Evolutionary conservation across 1,139 yeast species (phyloP).

Genomic region (Suhomyces kunorum): DNA sequence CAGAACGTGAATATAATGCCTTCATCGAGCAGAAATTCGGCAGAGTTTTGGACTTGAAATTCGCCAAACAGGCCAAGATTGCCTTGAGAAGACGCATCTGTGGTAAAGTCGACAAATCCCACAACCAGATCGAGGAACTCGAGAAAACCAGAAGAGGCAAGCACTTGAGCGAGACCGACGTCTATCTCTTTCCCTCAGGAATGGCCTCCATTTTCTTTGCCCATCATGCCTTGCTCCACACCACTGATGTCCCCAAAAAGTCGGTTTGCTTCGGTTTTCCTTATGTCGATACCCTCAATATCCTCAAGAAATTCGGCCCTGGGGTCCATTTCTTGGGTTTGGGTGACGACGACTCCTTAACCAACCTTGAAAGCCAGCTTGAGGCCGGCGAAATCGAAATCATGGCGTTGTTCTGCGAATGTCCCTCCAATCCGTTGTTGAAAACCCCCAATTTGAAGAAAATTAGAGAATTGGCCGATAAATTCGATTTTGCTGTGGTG

Average conservation of each 20-base stretch:
- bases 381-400: constrained; percentile 64
- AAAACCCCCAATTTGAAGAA: constrained; percentile 75
- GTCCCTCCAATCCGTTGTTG: constrained; percentile 89
- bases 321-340: constrained; percentile 80
- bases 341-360: constrained; percentile 76
- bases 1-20: constrained; percentile 57
- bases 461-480: constrained; percentile 64
- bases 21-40: constrained; percentile 91
- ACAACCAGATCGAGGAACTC: constrained; percentile 34
- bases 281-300: constrained; percentile 86
- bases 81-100: constrained; percentile 78
- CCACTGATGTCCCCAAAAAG: constrained; percentile 44
- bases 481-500: constrained; percentile 72
- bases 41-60: constrained; percentile 76
- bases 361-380: constrained; percentile 60
- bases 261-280: constrained; percentile 95
- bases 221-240: constrained; percentile 61
- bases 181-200: constrained; percentile 83
- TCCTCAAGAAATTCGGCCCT: constrained; percentile 86
- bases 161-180: constrained; percentile 57
- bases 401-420: constrained; percentile 79
- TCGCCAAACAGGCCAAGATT: constrained; percentile 71
- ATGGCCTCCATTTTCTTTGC: constrained; percentile 91
- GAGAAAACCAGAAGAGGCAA: constrained; percentile 35
- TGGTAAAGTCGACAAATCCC: constrained; percentile 57